Evolutionary conservation across 164 flowering plant genomes (phyloP), one percentile per base, ranked within the genome.

Genomic region (Magnolia sinica): DNA sequence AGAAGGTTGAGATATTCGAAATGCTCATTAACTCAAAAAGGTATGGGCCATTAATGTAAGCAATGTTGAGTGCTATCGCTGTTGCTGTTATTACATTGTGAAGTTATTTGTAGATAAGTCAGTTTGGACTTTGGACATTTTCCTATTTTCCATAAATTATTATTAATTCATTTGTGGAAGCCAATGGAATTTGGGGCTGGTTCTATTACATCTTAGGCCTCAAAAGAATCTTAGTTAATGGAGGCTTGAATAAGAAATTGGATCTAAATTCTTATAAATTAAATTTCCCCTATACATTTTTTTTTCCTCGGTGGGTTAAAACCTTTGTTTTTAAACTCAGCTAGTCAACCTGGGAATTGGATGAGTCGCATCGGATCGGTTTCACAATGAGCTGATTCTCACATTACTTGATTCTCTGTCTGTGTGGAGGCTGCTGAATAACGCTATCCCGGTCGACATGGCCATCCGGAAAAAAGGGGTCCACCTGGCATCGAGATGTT

Each of bases 101-200:
- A 14, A 64, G 24, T 20, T 50, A 23, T 50, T 49, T 74, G 76
- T 74, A 74, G 70, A 74, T 65, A 65, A 59, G 76, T 13, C 76
- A 20, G 65, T 74, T 65, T 64, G 71, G 13, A 59, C 14, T 58
- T 61, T 24, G 27, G 27, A 24, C 27, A 24, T 24, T 24, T 45
- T 11, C n/a, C 18, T 31, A 37, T 64, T 73, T 18, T 61, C 22
- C 20, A 49, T 55, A 22, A 11, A 23, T 50, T 74, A 49, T 64
- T 74, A 50, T 65, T 65, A 37, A 37, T 37, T 37, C 58, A 65
- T 65, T 74, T 74, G 37, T 74, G 68, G 37, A 37, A 63, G 16
- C 76, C 51, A 49, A 63, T 31, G 76, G 45, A 37, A 37, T 37
- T 31, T 37, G 45, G 45, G 45, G 45, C 45, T 37, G 45, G 45